Evolutionary conservation across 208 protist species (phyloP).

Genomic region (Endotrypanum monterogeii): DNA sequence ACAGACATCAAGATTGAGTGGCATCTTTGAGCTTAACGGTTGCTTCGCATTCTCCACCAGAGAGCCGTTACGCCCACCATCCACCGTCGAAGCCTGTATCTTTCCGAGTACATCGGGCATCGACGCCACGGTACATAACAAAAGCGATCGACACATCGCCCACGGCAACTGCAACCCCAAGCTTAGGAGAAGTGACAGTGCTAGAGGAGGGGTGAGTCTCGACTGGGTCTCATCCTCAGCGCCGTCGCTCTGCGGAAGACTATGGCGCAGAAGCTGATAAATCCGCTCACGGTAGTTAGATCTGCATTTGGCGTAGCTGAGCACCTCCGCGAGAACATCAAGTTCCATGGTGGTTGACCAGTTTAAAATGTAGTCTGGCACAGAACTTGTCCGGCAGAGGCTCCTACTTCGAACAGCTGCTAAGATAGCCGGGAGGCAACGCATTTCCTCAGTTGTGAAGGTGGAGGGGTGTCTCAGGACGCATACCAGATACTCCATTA

Average conservation of each 20-base stretch:
- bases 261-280: not conserved
- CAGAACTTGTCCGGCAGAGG: not conserved
- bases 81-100: not conserved
- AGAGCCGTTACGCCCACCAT: not conserved
- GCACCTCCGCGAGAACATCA: constrained; percentile 2
- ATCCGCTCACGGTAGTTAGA: not conserved
- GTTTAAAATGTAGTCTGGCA: constrained; percentile 28
- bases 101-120: constrained; percentile 8
- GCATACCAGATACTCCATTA: constrained; percentile 38
- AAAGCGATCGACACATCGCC: not conserved
- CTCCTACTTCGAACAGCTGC: constrained; percentile 1
- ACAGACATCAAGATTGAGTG: constrained; percentile 11
- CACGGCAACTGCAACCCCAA: constrained; percentile 5
- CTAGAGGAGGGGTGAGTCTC: not conserved
- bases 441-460: constrained; percentile 25
- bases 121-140: not conserved
- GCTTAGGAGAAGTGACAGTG: constrained; percentile 8
- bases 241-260: not conserved
- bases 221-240: too few species aligned
- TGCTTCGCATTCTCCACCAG: not conserved
- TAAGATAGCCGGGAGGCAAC: constrained; percentile 24
- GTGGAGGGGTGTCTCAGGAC: constrained; percentile 20
- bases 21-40: not conserved
- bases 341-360: constrained; percentile 7
- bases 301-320: not conserved